phyloP scores from a whole-genome alignment of 345 rosid species.

The Erucastrum elatum region DNA sequence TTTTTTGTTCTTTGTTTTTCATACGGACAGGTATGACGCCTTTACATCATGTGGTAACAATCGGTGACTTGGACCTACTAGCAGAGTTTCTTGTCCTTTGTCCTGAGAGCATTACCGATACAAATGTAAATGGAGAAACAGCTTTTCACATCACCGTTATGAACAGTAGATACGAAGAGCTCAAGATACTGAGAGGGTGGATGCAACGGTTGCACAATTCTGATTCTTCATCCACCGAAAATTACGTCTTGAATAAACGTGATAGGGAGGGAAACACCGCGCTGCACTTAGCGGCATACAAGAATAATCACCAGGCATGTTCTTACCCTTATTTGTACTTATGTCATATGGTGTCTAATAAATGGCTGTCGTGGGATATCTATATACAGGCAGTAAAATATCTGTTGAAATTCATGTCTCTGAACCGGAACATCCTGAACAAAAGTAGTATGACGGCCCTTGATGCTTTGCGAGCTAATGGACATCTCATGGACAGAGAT shows the following conservation, averaged over 20 bases:
- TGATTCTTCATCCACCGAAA: not conserved
- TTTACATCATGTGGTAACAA: not conserved
- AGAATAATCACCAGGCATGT: not conserved
- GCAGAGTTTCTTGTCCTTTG: not conserved
- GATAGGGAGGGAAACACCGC: not conserved
- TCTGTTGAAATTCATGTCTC: conserved; percentile 9
- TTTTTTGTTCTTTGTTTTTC: not conserved
- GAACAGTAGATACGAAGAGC: not conserved
- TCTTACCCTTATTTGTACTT: not conserved
- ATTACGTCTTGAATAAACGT: not conserved
- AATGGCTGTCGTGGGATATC: not conserved
- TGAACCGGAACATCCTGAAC: conserved; percentile 26
- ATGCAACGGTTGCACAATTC: not conserved
- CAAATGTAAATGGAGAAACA: not conserved
- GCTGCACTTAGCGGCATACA: no score
- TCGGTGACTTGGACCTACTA: not conserved
- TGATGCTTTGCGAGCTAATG: conserved; percentile 5
- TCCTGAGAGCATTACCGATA: not conserved
- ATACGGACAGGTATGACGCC: not conserved
- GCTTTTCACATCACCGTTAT: not conserved
- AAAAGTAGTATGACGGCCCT: conserved; percentile 1
- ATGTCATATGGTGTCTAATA: not conserved
- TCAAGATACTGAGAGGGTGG: not conserved
- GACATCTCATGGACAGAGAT: not conserved
- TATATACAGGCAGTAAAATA: not conserved